phyloP scores from a whole-genome alignment of 2,329 filamentous ascomycete species.

The Torrubiella hemipterigena region DNA sequence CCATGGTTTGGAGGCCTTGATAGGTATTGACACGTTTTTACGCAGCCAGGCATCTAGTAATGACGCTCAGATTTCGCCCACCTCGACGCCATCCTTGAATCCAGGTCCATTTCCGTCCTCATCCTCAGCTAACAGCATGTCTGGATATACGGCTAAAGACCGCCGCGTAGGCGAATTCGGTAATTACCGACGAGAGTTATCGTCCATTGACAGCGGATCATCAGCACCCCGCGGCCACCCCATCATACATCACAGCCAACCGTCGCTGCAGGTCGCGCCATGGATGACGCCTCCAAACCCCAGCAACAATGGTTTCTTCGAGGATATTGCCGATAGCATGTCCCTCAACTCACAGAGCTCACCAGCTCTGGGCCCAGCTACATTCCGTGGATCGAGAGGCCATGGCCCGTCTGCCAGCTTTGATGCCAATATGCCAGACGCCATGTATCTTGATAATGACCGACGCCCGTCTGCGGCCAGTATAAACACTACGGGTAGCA shows the following conservation, averaged over 20 bases:
- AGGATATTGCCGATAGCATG: conserved; percentile 63
- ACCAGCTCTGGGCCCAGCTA: conserved; percentile 59
- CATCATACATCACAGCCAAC: conserved; percentile 34
- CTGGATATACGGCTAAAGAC: conserved; percentile 24
- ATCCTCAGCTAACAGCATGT: too few species aligned
- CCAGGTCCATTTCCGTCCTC: conserved; percentile 28
- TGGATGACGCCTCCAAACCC: conserved; percentile 39
- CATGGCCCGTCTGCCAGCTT: conserved; percentile 31
- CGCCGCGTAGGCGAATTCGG: conserved; percentile 48
- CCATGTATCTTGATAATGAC: conserved; percentile 52
- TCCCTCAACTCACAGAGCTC: conserved; percentile 54
- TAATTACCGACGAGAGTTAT: conserved; percentile 63
- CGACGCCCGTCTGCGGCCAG: conserved; percentile 81
- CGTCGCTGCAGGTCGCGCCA: conserved; percentile 40
- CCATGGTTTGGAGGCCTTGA: too few species aligned
- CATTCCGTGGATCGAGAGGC: conserved; percentile 28
- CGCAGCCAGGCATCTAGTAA: conserved; percentile 15
- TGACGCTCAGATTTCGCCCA: conserved; percentile 36
- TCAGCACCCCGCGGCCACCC: too few species aligned
- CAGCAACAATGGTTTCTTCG: conserved; percentile 52
- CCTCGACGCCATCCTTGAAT: conserved; percentile 29
- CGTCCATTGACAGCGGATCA: too few species aligned
- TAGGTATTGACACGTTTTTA: too few species aligned
- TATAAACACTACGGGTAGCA: conserved; percentile 66
- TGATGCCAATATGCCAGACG: conserved; percentile 52